Percentiles rank a stretch among this genome's conserved stretches.
phyloP scores from a whole-genome alignment of 345 rosid species.

The Angophora floribunda region DNA sequence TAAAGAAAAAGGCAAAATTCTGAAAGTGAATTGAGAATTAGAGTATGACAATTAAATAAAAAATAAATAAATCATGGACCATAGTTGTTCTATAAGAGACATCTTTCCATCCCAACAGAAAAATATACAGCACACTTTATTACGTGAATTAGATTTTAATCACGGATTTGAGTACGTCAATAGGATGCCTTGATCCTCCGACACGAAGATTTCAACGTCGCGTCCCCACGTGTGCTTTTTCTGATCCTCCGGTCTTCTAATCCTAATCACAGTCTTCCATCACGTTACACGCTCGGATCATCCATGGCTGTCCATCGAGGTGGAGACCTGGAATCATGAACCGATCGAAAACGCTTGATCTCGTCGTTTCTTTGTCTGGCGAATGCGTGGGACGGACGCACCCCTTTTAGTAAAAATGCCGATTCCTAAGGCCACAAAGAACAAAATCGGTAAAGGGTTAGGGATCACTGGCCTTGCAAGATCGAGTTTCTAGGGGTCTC shows the following conservation, averaged over 20 bases:
- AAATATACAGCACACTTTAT: neutral
- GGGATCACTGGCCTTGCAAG: neutral
- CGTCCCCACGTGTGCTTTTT: neutral
- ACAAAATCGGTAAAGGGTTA: neutral
- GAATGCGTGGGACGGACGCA: neutral
- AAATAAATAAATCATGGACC: no score
- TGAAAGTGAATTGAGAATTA: no score
- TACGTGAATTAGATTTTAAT: neutral
- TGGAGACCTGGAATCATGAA: no score
- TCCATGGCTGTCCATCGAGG: neutral
- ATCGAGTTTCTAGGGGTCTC: neutral
- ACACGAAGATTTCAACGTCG: neutral
- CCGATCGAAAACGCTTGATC: no score
- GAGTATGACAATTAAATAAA: no score
- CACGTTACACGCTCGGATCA: neutral
- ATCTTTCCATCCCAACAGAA: fast-evolving
- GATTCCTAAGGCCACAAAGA: neutral
- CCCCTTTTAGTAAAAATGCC: neutral
- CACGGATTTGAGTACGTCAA: neutral
- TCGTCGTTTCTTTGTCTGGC: neutral
- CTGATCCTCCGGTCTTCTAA: no score
- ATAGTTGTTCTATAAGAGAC: neutral
- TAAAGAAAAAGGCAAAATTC: no score
- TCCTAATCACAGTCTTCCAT: neutral
- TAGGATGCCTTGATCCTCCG: neutral